Percentiles rank a stretch among this genome's conserved stretches.
Conservation (phyloP, 805 yeast genomes). For the Saccharomyces paradoxus region DNA sequence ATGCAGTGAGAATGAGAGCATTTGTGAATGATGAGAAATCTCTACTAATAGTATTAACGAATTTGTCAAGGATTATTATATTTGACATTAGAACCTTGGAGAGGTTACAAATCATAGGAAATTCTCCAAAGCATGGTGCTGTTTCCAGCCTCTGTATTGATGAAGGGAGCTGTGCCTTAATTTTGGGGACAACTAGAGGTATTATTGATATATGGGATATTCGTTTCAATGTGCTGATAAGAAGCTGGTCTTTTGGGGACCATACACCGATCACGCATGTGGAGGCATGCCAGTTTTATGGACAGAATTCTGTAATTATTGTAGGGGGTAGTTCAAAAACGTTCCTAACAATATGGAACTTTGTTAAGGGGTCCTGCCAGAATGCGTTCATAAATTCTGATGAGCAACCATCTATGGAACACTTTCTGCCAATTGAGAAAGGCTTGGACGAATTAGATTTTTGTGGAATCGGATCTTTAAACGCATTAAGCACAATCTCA, state of each 20-base stretch:
- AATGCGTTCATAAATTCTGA: slow-evolving; percentile 31
- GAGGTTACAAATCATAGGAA: slow-evolving; percentile 35
- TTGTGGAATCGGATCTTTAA: background rate
- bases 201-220: slow-evolving; percentile 75
- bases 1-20: slow-evolving; percentile 39
- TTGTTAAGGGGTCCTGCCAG: slow-evolving; percentile 53
- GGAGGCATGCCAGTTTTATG: slow-evolving; percentile 27
- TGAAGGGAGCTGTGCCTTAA: slow-evolving; percentile 48
- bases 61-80: slow-evolving; percentile 41
- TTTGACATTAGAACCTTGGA: slow-evolving; percentile 55
- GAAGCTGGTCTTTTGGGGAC: slow-evolving; percentile 51
- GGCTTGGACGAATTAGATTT: slow-evolving; percentile 4
- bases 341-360: slow-evolving; percentile 68
- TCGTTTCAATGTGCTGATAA: slow-evolving; percentile 52
- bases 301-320: slow-evolving; percentile 40
- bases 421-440: slow-evolving; percentile 12
- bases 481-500: slow-evolving; percentile 4
- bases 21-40: slow-evolving; percentile 35
- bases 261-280: slow-evolving; percentile 45
- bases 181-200: slow-evolving; percentile 72
- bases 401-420: slow-evolving; percentile 17
- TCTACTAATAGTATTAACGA: slow-evolving; percentile 44
- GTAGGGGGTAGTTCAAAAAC: slow-evolving; percentile 58
- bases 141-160: slow-evolving; percentile 55
- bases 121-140: slow-evolving; percentile 58